These are phyloP conservation scores for Ogataea philodendri DNA, from an alignment of 805 yeast species.

Conservation along the genomic window DNA sequence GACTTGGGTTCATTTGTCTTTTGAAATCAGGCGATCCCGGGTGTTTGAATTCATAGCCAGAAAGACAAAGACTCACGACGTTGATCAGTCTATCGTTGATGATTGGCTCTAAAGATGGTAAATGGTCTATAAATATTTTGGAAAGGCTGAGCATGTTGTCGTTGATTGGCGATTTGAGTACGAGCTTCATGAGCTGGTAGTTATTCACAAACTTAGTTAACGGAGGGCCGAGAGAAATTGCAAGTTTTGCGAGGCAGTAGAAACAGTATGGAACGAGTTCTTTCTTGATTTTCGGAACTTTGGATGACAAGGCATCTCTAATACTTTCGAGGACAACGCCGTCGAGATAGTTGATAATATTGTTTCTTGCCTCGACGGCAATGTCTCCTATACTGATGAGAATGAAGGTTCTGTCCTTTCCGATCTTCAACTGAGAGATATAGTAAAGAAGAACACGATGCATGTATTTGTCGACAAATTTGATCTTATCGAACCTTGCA, in stretches of 20 bases:
- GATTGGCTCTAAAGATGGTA: conserved; percentile 75
- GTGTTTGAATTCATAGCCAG: conserved; percentile 76
- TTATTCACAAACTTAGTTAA: conserved; percentile 83
- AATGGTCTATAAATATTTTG: conserved; percentile 60
- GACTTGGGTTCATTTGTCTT: conserved; percentile 54
- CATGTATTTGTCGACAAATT: conserved; percentile 77
- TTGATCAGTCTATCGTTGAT: conserved; percentile 72
- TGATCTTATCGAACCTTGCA: conserved; percentile 71
- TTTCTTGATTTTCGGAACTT: conserved; percentile 57
- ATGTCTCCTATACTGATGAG: conserved; percentile 82
- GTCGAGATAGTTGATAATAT: conserved; percentile 83
- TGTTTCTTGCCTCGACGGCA: conserved; percentile 73
- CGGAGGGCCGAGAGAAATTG: conserved; percentile 90
- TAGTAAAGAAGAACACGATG: conserved; percentile 77
- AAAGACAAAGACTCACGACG: conserved; percentile 67
- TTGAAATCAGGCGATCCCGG: conserved; percentile 83
- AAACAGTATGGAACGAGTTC: conserved; percentile 84
- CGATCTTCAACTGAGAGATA: conserved; percentile 69
- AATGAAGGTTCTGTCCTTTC: conserved; percentile 71
- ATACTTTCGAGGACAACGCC: conserved; percentile 84
- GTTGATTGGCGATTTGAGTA: conserved; percentile 81
- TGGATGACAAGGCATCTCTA: conserved; percentile 70
- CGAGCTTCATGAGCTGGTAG: conserved; percentile 68
- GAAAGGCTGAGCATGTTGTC: conserved; percentile 77
- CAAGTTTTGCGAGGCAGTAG: conserved; percentile 82